Conservation (phyloP, 768 basidiomycete genomes). For the Chlorophyllum brunneum region DNA sequence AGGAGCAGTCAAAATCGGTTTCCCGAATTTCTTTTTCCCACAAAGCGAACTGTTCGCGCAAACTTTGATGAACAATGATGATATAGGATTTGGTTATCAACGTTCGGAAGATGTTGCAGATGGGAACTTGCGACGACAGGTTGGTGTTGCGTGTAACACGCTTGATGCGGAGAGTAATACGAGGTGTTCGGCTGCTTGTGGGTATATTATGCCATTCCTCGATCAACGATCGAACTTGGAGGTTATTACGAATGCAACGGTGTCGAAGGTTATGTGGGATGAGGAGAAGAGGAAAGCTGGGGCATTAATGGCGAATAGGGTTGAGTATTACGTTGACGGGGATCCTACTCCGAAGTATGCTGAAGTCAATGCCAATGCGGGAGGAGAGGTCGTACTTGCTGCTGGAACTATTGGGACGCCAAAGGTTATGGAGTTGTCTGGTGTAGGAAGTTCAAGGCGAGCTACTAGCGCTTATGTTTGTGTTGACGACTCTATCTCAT, state of each 20-base stretch:
- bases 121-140: conserved; percentile 22
- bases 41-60: conserved; percentile 26
- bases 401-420: conserved; percentile 42
- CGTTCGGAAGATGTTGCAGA: conserved; percentile 23
- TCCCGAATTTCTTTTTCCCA: conserved; percentile 27
- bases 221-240: conserved; percentile 40
- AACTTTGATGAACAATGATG: conserved; percentile 8
- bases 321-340: conserved; percentile 35
- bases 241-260: conserved; percentile 53
- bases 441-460: conserved; percentile 30
- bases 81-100: conserved; percentile 18
- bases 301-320: conserved; percentile 39
- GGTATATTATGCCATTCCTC: conserved; percentile 26
- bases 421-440: conserved; percentile 27
- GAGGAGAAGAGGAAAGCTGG: conserved; percentile 17
- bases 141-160: conserved; percentile 27
- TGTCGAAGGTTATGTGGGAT: conserved; percentile 47
- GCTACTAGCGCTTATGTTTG: conserved; percentile 1
- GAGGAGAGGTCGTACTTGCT: conserved; percentile 51
- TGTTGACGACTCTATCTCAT: neutral
- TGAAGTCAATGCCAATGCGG: conserved; percentile 35
- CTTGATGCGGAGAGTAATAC: conserved; percentile 29
- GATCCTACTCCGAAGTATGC: conserved; percentile 16
- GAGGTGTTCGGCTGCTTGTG: conserved; percentile 28
- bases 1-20: conserved; percentile 29